Conservation (phyloP, 139 green algal genomes). For the Nannochloris sp. region DNA sequence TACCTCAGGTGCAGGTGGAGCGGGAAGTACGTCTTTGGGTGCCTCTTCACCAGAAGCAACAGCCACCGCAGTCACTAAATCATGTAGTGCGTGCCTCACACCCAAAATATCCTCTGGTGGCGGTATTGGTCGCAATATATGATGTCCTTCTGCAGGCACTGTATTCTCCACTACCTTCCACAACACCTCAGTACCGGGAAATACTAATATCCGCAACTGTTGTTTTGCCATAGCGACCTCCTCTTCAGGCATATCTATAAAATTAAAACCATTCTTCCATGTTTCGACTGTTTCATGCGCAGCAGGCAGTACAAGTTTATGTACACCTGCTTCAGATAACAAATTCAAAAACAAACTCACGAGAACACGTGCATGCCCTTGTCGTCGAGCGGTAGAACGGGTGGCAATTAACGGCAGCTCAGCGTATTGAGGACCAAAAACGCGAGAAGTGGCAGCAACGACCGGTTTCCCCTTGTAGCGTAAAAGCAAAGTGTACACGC, state of each 20-base stretch:
- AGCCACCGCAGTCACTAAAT: not conserved
- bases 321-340: conserved; percentile 42
- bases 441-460: conserved; percentile 56
- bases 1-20: not conserved
- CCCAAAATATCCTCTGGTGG: not conserved
- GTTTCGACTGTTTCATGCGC: conserved; percentile 45
- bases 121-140: conserved; percentile 10
- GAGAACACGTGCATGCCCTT: conserved; percentile 67
- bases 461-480: conserved; percentile 61
- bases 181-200: conserved; percentile 60
- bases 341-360: conserved; percentile 42
- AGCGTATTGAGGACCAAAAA: conserved; percentile 72
- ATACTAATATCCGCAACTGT: conserved; percentile 72
- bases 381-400: conserved; percentile 45
- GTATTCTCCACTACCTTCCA: conserved; percentile 20
- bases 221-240: conserved; percentile 38
- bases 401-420: conserved; percentile 90
- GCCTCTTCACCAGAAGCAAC: not conserved
- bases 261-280: conserved; percentile 50
- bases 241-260: conserved; percentile 39
- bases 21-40: not conserved
- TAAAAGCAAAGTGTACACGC: conserved; percentile 76
- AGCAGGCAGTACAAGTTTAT: conserved; percentile 39
- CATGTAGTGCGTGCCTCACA: not conserved
- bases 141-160: conserved; percentile 1